phyloP scores from a whole-genome alignment of 2,329 filamentous ascomycete species.

The Pestalotiopsis sp. region DNA sequence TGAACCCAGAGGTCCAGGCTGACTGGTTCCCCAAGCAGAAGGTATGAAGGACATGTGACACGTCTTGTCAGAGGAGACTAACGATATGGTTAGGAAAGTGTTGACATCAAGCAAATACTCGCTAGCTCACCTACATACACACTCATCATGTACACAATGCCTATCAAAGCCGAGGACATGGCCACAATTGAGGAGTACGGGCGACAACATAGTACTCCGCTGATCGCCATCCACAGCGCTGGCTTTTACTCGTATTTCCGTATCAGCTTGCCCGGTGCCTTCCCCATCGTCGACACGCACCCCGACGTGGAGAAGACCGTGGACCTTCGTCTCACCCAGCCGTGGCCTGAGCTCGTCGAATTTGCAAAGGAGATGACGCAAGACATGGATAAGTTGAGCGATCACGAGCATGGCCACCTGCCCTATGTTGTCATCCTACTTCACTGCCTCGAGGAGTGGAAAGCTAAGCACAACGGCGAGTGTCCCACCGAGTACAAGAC shows the following conservation, averaged over 20 bases:
- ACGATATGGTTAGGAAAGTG: slow-evolving; percentile 24
- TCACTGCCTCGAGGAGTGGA: slow-evolving; percentile 82
- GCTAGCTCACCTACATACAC: slow-evolving; percentile 45
- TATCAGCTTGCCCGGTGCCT: slow-evolving; percentile 73
- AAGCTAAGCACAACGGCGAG: slow-evolving; percentile 64
- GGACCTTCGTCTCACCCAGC: slow-evolving; percentile 79
- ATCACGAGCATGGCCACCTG: slow-evolving; percentile 87
- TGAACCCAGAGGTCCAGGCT: slow-evolving; percentile 90
- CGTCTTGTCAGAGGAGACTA: background rate
- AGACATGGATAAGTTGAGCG: slow-evolving; percentile 67
- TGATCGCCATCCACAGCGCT: slow-evolving; percentile 82
- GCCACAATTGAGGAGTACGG: slow-evolving; percentile 47
- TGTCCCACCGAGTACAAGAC: slow-evolving; percentile 77
- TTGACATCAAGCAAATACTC: slow-evolving; percentile 44
- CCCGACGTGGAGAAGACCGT: slow-evolving; percentile 82
- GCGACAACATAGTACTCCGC: slow-evolving; percentile 62
- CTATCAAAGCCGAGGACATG: slow-evolving; percentile 45
- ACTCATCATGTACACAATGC: slow-evolving; percentile 55
- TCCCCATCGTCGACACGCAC: slow-evolving; percentile 94
- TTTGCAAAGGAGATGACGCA: slow-evolving; percentile 68
- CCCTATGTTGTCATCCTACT: slow-evolving; percentile 84
- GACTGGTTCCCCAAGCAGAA: slow-evolving; percentile 60
- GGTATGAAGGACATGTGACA: slow-evolving; percentile 20
- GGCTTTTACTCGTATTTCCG: slow-evolving; percentile 92
- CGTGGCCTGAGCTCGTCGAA: slow-evolving; percentile 78